A percentile compares a stretch with the other conserved stretches of the same genome.
These are phyloP conservation scores for Quercus gilva DNA, from an alignment of 306 rosid species.

Conservation along the genomic window DNA sequence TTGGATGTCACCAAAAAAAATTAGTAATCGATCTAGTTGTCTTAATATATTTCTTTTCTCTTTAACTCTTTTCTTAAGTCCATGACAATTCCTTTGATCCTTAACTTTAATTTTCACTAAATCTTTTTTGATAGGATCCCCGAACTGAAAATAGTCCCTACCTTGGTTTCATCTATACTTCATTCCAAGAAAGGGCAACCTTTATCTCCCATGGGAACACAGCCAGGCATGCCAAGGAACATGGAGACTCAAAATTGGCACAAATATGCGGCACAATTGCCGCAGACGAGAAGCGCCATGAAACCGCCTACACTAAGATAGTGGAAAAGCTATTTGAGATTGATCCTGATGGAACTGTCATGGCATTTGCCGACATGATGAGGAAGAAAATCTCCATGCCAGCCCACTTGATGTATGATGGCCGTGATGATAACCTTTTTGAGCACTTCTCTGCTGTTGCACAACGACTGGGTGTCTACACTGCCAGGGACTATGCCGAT, in stretches of 20 bases:
- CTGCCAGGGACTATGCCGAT: slow-evolving; percentile 91
- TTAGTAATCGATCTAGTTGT: not conserved
- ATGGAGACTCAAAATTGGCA: slow-evolving; percentile 78
- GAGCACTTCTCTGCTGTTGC: slow-evolving; percentile 77
- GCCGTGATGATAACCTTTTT: slow-evolving; percentile 67
- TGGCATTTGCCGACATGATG: slow-evolving; percentile 93
- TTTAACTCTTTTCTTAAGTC: not conserved
- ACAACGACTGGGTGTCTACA: slow-evolving; percentile 80
- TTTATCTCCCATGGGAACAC: slow-evolving; percentile 92
- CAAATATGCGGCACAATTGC: slow-evolving; percentile 91
- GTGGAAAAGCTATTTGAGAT: slow-evolving; percentile 82
- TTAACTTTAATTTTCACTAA: not conserved
- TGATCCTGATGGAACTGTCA: slow-evolving; percentile 75
- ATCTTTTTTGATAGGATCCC: slow-evolving; percentile 54
- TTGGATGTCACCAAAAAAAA: not conserved
- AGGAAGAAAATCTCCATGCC: slow-evolving; percentile 90
- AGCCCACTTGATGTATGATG: slow-evolving; percentile 91
- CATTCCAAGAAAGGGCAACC: slow-evolving; percentile 95
- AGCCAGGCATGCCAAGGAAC: slow-evolving; percentile 86
- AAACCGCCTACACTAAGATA: slow-evolving; percentile 87
- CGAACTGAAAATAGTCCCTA: slow-evolving; percentile 88
- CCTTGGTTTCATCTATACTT: slow-evolving; percentile 86
- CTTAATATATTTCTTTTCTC: not conserved
- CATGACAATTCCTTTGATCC: not conserved
- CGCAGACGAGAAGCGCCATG: slow-evolving; percentile 90